Evolutionary conservation across 345 rosid genomes (phyloP).

Genomic region (Brassica rapa): DNA sequence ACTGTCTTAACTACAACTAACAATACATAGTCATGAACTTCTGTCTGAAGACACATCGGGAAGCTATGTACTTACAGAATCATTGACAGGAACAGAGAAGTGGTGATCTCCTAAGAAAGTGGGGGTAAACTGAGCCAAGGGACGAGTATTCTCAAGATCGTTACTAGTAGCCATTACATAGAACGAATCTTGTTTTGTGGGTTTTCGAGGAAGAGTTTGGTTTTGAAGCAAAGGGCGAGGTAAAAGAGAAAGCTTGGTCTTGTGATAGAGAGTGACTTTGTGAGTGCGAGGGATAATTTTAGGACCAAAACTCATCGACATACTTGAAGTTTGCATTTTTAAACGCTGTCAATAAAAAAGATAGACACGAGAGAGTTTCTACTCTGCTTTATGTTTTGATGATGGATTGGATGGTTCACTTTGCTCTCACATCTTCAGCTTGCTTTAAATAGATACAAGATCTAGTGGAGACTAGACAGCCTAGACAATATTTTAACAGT

Average conservation of each 20-base stretch:
- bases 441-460: neutral
- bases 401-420: neutral
- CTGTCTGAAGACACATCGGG: no score
- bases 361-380: neutral
- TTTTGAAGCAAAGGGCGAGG: neutral
- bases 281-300: neutral
- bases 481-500: neutral
- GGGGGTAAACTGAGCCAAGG: slow-evolving; percentile 16
- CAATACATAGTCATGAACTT: no score
- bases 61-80: neutral
- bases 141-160: slow-evolving; percentile 17
- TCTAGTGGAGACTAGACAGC: neutral
- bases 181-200: neutral
- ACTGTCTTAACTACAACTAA: no score
- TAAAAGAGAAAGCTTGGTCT: neutral
- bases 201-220: neutral
- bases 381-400: neutral
- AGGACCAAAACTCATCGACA: neutral
- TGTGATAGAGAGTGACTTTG: neutral
- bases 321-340: neutral
- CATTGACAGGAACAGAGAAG: neutral
- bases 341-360: neutral
- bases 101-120: neutral
- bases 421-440: neutral
- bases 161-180: neutral